Conservation (phyloP, 768 basidiomycete species). For the Floccularia luteovirens region DNA sequence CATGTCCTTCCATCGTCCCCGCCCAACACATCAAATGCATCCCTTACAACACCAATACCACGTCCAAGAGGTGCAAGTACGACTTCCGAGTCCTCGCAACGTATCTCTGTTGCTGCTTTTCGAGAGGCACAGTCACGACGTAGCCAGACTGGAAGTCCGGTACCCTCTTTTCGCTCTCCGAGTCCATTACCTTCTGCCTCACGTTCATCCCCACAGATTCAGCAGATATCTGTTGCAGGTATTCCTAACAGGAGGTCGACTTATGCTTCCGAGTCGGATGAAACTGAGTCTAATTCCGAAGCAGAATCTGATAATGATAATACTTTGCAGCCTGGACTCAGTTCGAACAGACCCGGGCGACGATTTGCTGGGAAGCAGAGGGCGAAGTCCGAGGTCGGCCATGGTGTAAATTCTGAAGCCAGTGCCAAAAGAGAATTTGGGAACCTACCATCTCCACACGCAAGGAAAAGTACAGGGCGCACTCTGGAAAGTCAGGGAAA, state of each 20-base stretch:
- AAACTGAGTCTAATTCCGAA: slow-evolving; percentile 10
- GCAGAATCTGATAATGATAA: slow-evolving; percentile 17
- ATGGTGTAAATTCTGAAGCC: slow-evolving; percentile 19
- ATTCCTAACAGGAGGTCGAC: slow-evolving; percentile 12
- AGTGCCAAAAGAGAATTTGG: slow-evolving; percentile 4
- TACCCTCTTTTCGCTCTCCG: slow-evolving; percentile 38
- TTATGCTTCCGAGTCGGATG: slow-evolving; percentile 22
- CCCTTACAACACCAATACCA: slow-evolving; percentile 15
- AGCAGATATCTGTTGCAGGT: slow-evolving; percentile 5
- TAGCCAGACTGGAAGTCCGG: slow-evolving; percentile 54
- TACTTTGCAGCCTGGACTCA: slow-evolving; percentile 6
- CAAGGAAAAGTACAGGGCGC: not conserved
- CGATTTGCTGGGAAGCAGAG: slow-evolving; percentile 7
- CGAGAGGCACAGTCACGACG: slow-evolving; percentile 69
- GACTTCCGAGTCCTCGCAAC: slow-evolving; percentile 60
- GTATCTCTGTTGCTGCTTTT: slow-evolving; percentile 78
- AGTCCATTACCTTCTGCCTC: slow-evolving; percentile 19
- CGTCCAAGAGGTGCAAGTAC: slow-evolving; percentile 52
- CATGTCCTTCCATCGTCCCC: slow-evolving; percentile 49
- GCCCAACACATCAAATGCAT: slow-evolving; percentile 2
- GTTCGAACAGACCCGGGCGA: not conserved
- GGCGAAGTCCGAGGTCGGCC: slow-evolving; percentile 34
- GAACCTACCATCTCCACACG: not conserved
- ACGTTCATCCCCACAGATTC: slow-evolving; percentile 12
- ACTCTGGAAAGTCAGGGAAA: not conserved